A percentile compares a stretch with the other conserved stretches of the same genome.
Conservation (phyloP, 2,329 filamentous ascomycete species). For the Aspergillus versicolor region DNA sequence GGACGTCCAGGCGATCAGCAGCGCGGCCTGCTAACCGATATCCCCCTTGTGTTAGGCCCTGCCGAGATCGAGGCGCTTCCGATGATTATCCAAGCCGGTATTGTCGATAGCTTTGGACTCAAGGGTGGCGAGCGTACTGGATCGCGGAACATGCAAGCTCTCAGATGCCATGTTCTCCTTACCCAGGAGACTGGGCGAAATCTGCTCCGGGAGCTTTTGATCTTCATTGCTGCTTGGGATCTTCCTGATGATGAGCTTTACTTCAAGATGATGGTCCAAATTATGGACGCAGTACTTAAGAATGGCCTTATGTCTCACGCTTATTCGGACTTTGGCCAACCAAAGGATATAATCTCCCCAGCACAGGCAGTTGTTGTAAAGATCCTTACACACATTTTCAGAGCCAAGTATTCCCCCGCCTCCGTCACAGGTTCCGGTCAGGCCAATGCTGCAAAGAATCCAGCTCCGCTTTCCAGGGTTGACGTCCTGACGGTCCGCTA, state of each 20-base stretch:
- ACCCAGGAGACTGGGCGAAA: constrained; percentile 89
- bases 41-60: constrained; percentile 89
- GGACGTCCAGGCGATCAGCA: constrained; percentile 53
- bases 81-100: constrained; percentile 96
- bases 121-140: constrained; percentile 63
- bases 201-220: constrained; percentile 82
- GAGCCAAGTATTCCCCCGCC: constrained; percentile 57
- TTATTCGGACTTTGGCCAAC: constrained; percentile 86
- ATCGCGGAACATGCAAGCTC: constrained; percentile 78
- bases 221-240: constrained; percentile 97
- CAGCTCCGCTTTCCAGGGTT: constrained; percentile 56
- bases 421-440: constrained; percentile 47
- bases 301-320: constrained; percentile 88
- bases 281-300: constrained; percentile 87
- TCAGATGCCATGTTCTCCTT: constrained; percentile 83
- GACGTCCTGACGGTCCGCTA: constrained; percentile 75
- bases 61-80: constrained; percentile 94
- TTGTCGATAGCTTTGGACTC: constrained; percentile 74
- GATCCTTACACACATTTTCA: constrained; percentile 85
- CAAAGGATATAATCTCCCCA: constrained; percentile 93
- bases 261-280: constrained; percentile 94
- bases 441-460: constrained; percentile 56
- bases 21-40: constrained; percentile 84
- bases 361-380: constrained; percentile 92
- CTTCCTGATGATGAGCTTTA: constrained; percentile 90